These are phyloP conservation scores for Saccharomycopsis hybrid DNA, from an alignment of 1,139 yeast genomes.

Conservation along the genomic window DNA sequence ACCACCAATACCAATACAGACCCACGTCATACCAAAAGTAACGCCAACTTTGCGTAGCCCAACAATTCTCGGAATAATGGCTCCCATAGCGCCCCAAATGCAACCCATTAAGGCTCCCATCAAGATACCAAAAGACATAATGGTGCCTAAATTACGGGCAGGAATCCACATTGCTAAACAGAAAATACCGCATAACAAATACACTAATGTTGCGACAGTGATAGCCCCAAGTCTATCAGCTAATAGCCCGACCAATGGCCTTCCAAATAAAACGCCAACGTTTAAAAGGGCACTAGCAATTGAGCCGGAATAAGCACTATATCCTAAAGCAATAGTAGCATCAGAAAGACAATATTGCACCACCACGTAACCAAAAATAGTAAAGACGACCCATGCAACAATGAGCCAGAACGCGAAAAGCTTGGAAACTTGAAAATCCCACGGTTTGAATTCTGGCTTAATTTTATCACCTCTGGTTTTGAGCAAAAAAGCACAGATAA, in stretches of 20 bases:
- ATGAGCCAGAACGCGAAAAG: slow-evolving; percentile 37
- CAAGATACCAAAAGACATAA: slow-evolving; percentile 40
- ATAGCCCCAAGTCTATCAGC: slow-evolving; percentile 53
- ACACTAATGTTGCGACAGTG: slow-evolving; percentile 37
- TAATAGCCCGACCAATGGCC: slow-evolving; percentile 50
- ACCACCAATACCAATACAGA: slow-evolving; percentile 40
- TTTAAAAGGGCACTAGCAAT: slow-evolving; percentile 52
- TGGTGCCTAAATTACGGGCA: slow-evolving; percentile 46
- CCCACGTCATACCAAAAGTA: slow-evolving; percentile 44
- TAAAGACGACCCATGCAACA: slow-evolving; percentile 45
- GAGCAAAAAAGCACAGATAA: slow-evolving; percentile 34
- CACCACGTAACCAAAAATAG: slow-evolving; percentile 51
- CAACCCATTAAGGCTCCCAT: slow-evolving; percentile 49
- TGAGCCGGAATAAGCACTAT: slow-evolving; percentile 50
- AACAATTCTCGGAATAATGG: slow-evolving; percentile 36
- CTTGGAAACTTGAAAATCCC: slow-evolving; percentile 29
- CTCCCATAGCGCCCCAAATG: slow-evolving; percentile 34
- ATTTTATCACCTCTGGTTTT: slow-evolving; percentile 38
- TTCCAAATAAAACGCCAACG: slow-evolving; percentile 55
- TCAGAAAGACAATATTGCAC: slow-evolving; percentile 54
- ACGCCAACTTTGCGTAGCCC: slow-evolving; percentile 46
- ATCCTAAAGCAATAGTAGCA: slow-evolving; percentile 54
- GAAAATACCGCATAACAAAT: slow-evolving; percentile 29
- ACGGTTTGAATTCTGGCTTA: slow-evolving; percentile 25
- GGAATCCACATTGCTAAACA: slow-evolving; percentile 60